Evolutionary conservation across 2,329 filamentous ascomycete species (phyloP), one percentile per base, ranked within the genome.

Genomic region (Botrytis tulipae): DNA sequence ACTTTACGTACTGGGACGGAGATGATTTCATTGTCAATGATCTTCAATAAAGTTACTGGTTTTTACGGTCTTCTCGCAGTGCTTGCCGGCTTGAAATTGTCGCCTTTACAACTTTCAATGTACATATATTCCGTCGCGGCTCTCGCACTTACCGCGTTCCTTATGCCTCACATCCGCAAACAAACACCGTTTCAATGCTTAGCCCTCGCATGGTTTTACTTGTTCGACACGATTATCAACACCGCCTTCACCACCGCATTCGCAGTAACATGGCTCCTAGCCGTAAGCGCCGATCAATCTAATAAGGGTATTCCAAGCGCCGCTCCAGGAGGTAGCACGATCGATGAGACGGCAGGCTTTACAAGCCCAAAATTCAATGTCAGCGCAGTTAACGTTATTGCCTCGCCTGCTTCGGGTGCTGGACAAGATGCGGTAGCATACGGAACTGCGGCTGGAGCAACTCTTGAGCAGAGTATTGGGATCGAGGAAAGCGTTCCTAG

Each of bases 31-130:
- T 87, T 96, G 75, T 90, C 92, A 18, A 89, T 97, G 76, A 87
- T 97, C 72, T 91, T 98, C 84, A 98, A 98, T 87, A 97, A 97
- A 83, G 89, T 95, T 77, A 95, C 93, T 68, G 95, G 94, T 73
- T 86, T 97, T 78, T 98, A 97, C 83, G 95, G 95, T 77, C 87
- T 98, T 61, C 91, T 98, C 78, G 94, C 95, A 74, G 88, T 97
- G 78, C 86, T 97, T 76, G 97, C 95, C 37, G 95, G 95, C 81
- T 94, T 93, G 83, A 86, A 91, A 78, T 89, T 97, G 76, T 95
- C 93, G 71, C 87, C 90, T 44, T 87, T 96, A 37, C 95, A 98
- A 83, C 87, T 97, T 73, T 93, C 92, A 73, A 96, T 97, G 87
- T 98, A 97, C 86, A 87, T 97, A 67, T 97, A 97, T 86, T 96